Evolutionary conservation across 2,329 filamentous ascomycete genomes (phyloP).

Genomic region (Claviceps lovelessii): DNA sequence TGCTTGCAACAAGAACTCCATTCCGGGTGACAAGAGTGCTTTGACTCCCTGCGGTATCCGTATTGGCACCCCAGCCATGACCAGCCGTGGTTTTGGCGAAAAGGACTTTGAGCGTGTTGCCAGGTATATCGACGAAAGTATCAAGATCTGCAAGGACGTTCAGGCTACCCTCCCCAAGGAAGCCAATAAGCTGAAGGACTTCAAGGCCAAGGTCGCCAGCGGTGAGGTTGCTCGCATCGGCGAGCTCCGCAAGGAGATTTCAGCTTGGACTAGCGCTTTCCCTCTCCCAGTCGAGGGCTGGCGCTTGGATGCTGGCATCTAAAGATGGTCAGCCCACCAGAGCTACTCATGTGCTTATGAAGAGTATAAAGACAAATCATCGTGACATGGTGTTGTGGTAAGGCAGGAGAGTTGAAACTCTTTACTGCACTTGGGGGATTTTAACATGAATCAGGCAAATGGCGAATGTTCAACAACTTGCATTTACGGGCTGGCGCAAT

Average conservation of each 20-base stretch:
- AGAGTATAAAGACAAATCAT: not conserved
- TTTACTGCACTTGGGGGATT: slow-evolving; percentile 5
- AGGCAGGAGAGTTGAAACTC: slow-evolving; percentile 1
- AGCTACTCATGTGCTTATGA: not conserved
- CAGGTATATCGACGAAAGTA: slow-evolving; percentile 72
- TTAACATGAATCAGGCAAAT: slow-evolving; percentile 11
- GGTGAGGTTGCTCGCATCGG: slow-evolving; percentile 73
- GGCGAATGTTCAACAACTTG: slow-evolving; percentile 16
- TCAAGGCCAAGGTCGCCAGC: slow-evolving; percentile 78
- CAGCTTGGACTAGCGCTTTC: slow-evolving; percentile 75
- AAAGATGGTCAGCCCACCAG: slow-evolving; percentile 15
- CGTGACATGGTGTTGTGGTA: not conserved
- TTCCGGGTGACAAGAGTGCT: slow-evolving; percentile 93
- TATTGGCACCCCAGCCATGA: slow-evolving; percentile 96
- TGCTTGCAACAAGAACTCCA: slow-evolving; percentile 98
- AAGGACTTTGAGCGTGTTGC: slow-evolving; percentile 87
- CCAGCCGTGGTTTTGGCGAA: slow-evolving; percentile 80
- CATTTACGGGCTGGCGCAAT: slow-evolving; percentile 12
- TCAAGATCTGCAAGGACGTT: slow-evolving; percentile 81
- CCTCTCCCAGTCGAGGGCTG: slow-evolving; percentile 75
- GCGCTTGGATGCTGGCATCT: slow-evolving; percentile 46
- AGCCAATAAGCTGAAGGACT: slow-evolving; percentile 99
- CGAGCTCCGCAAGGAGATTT: slow-evolving; percentile 76
- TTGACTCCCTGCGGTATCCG: slow-evolving; percentile 89
- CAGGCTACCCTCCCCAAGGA: slow-evolving; percentile 81